These are phyloP conservation scores for Diaporthe nobilis DNA, from an alignment of 2,329 filamentous ascomycete genomes.

Conservation along the genomic window DNA sequence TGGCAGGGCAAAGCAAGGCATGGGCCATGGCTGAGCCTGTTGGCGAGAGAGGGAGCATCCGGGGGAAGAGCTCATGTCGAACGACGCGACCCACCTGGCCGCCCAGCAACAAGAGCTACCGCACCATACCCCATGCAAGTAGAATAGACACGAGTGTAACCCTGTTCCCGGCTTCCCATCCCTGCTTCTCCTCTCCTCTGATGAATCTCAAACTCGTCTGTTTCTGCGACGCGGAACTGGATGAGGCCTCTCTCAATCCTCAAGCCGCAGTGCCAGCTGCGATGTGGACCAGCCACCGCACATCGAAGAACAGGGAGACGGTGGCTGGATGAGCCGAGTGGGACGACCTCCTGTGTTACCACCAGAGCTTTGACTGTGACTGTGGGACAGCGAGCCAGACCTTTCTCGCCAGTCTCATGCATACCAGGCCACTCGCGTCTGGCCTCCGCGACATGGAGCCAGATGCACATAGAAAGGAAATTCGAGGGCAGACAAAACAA, in stretches of 20 bases:
- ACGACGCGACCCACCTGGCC: conserved; percentile 4
- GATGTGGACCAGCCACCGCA: neutral
- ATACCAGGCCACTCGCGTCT: neutral
- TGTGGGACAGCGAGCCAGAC: conserved; percentile 11
- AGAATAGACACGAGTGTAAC: conserved; percentile 15
- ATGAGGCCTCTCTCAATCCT: conserved; percentile 20
- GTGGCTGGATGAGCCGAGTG: conserved; percentile 7
- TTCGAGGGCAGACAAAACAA: conserved; percentile 16
- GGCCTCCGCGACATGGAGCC: neutral
- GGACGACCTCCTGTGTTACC: conserved; percentile 2
- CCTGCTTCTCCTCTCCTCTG: conserved; percentile 13
- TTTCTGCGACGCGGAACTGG: conserved; percentile 28
- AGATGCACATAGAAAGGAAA: neutral
- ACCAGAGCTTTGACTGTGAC: neutral
- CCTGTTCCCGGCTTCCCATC: conserved; percentile 27
- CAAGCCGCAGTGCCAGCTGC: neutral
- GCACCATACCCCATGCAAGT: conserved; percentile 4
- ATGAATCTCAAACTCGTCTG: conserved; percentile 28
- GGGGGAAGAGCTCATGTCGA: neutral
- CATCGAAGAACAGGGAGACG: neutral
- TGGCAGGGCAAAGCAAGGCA: conserved; percentile 29
- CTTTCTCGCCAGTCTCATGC: neutral
- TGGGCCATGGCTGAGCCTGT: conserved; percentile 6
- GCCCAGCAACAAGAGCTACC: conserved; percentile 9
- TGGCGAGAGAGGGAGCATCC: conserved; percentile 1